Base-by-base conservation (phyloP, 176 grass and related monocot genomes). In the Panicum miliaceum region DNA sequence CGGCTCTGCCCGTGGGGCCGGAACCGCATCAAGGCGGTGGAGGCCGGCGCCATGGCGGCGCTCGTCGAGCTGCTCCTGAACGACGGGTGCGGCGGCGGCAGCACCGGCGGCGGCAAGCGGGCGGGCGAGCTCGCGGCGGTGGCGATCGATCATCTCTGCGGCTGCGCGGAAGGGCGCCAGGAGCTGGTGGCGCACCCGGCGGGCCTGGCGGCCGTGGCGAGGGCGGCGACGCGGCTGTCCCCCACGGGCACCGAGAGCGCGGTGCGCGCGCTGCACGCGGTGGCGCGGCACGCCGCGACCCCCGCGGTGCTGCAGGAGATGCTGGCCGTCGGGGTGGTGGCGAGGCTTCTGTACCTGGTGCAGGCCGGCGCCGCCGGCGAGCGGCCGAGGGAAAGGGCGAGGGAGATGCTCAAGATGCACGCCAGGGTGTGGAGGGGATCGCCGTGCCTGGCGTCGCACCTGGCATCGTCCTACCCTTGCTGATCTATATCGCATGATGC, bases 401-500 rank as follows among this genome's bases (percentile, higher is more conserved):
- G 81, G 79, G 91, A 96, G 88, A 94, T 94, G 78, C 86, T 96
- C 58, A 89, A 75, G 84, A 87, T 94, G 93, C 93, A 99, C 81
- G 83, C 87, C 56, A 92, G 63, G 53, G 88, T 89, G 29, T 99
- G 97, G 97, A 94, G 64, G 73, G 86, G 64, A 13, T 99, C 96
- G 32, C 93, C 91, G 56, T 99, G 96, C 80, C 80, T 99, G 59
- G 56, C 87, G 53, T 79, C 85, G 84, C 73, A 85, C 20, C 4
- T 93, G 15, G 82, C 71, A 3, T 52, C 50, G 0, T 90, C 74
- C 53, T 98, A 95, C 88, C 82, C 87, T 81, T 78, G 57, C n/a
- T 95, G 86, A 96, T 91, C 29, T 2, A 32, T 32, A 80, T 81
- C 81, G 78, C 81, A 84, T 91, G 84, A 10, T 1, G 3, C 47